A percentile compares a stretch with the other conserved stretches of the same genome.
Conservation (phyloP, 1,284 basidiomycete genomes). For the Apiotrichum gracile region DNA sequence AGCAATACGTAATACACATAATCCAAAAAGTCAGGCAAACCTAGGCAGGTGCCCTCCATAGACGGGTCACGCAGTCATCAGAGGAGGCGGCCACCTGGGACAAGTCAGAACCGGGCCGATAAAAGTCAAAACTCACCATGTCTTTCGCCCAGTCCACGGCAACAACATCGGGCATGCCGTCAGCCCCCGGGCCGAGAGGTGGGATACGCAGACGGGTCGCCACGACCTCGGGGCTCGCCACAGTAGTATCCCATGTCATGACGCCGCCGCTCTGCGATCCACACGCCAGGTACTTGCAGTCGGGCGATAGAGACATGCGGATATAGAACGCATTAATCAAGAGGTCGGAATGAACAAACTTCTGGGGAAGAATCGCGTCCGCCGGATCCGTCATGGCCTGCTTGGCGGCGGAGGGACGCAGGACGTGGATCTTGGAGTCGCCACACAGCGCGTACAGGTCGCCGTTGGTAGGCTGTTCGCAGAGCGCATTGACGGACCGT, state of each 20-base stretch:
- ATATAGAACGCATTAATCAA: constrained; percentile 40
- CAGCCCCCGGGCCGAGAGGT: background rate
- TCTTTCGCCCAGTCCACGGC: constrained; percentile 45
- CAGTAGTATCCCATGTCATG: constrained; percentile 37
- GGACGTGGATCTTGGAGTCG: constrained; percentile 36
- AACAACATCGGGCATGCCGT: constrained; percentile 30
- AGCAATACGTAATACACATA: background rate
- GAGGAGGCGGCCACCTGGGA: constrained; percentile 39
- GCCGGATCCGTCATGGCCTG: background rate
- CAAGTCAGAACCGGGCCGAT: background rate
- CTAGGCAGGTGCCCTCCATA: constrained; percentile 38
- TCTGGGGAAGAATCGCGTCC: constrained; percentile 25
- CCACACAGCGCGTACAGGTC: constrained; percentile 39
- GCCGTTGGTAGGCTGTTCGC: constrained; percentile 34
- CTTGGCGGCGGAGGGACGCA: constrained; percentile 28
- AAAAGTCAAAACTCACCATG: constrained; percentile 35
- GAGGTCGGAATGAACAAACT: constrained; percentile 38
- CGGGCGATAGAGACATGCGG: constrained; percentile 36
- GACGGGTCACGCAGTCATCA: constrained; percentile 38
- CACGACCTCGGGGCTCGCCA: background rate
- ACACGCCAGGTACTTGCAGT: constrained; percentile 38
- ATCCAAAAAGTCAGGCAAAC: background rate
- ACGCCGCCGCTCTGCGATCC: constrained; percentile 38
- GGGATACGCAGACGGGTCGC: background rate
- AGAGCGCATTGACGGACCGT: constrained; percentile 36